Evolutionary conservation across 805 yeast species (phyloP).

Genomic region (Clavispora phyllophila): DNA sequence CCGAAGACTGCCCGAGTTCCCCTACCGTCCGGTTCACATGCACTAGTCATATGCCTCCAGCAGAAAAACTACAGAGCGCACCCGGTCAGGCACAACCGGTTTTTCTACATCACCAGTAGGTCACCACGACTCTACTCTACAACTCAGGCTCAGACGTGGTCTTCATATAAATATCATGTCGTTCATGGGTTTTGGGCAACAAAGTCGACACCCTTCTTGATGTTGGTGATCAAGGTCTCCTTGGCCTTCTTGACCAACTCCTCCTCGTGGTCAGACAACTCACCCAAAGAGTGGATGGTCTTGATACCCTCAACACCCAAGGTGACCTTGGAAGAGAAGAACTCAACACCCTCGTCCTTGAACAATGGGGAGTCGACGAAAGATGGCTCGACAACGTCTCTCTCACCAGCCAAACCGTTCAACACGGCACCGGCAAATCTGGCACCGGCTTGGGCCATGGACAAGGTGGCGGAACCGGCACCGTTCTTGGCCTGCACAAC

Average conservation of each 20-base stretch:
- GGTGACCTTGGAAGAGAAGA: constrained; percentile 93
- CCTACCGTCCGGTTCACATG: too few relatives aligned
- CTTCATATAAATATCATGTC: constrained; percentile 1
- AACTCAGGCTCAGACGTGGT: background rate
- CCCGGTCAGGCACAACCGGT: too few relatives aligned
- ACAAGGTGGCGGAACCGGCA: constrained; percentile 88
- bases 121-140: too few relatives aligned
- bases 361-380: constrained; percentile 78
- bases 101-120: too few relatives aligned
- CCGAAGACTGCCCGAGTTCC: too few relatives aligned
- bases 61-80: too few relatives aligned
- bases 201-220: constrained; percentile 88
- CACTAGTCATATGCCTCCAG: too few relatives aligned
- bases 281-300: constrained; percentile 74
- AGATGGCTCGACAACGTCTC: constrained; percentile 60
- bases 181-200: constrained; percentile 64
- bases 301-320: constrained; percentile 89
- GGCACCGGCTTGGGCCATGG: constrained; percentile 94
- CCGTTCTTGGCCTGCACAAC: constrained; percentile 95
- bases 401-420: constrained; percentile 31
- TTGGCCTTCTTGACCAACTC: constrained; percentile 76
- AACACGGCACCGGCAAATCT: constrained; percentile 58
- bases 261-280: constrained; percentile 72
- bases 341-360: constrained; percentile 87
- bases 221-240: constrained; percentile 86